Evolutionary conservation across 495 filamentous ascomycete genomes (phyloP), one percentile per base, ranked within the genome.

Genomic region (Alectoria sarmentosa): DNA sequence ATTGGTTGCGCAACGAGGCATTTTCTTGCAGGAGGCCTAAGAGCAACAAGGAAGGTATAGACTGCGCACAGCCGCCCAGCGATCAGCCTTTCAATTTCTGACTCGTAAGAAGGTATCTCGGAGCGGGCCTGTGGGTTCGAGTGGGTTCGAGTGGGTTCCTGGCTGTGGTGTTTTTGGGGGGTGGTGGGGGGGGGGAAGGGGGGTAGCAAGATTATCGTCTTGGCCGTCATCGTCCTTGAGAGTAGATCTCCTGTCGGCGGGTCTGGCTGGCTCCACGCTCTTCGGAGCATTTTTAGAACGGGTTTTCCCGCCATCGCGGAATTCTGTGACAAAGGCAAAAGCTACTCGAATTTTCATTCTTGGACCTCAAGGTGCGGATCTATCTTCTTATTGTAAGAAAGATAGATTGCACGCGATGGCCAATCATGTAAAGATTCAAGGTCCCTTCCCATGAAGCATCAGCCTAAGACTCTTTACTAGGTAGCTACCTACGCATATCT

Each of bases 1-100:
- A 34, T 55, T 55, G 52, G 52, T 21, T 55, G 52, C 52, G 52
- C 52, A 34, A 55, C 21, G 52, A 55, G 52, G 52, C 52, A 55
- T 55, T 55, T 55, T 55, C 14, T 32, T 21, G 19, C n/a, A n/a
- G n/a, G 1, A 21, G n/a, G 30, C 0, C 30, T 55, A 21, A 54
- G 15, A 32, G 30, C 26, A 15, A 32, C 49, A 14, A 54, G 26
- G 19, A 54, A 54, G 26, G 49, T n/a, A 54, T 15, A 2, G 52
- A 34, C 26, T 55, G 52, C 52, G 52, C 52, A 28, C 7, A n/a
- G 30, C 34, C 52, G 52, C 52, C 52, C 7, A n/a, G 30, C 34
- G 52, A 55, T 55, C 52, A 34, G 28, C 49, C 49, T 21, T n/a
- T 44, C 41, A 4, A 19, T n/a, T n/a, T n/a, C n/a, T n/a, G n/a